These are phyloP conservation scores for Sporisorium iseilematis-ciliati DNA, from an alignment of 1,284 basidiomycete species.

Conservation along the genomic window DNA sequence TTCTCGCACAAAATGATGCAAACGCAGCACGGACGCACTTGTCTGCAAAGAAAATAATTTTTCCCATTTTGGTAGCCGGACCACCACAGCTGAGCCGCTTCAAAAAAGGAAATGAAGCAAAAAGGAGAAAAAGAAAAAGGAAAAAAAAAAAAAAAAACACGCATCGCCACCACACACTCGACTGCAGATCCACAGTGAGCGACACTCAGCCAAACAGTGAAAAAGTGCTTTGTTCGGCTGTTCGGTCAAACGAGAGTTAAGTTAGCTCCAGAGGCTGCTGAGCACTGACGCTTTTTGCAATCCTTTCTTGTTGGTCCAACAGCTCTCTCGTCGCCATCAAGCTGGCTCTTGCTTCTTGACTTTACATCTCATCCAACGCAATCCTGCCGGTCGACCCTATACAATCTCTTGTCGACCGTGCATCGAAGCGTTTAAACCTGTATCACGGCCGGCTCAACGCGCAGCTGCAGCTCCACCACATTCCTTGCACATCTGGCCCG, in stretches of 20 bases:
- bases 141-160: conserved; percentile 12
- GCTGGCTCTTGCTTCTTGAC: not conserved
- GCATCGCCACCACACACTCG: conserved; percentile 13
- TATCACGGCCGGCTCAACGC: not conserved
- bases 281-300: conserved; percentile 9
- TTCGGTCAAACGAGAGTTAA: not conserved
- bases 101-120: not conserved
- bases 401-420: conserved; percentile 30
- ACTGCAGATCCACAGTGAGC: not conserved
- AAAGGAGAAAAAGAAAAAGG: conserved; percentile 6
- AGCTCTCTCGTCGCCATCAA: conserved; percentile 4
- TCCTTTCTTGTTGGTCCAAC: not conserved
- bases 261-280: conserved; percentile 7
- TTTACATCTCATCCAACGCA: conserved; percentile 14
- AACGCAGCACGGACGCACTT: conserved; percentile 24
- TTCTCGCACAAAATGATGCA: conserved; percentile 15
- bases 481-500: not conserved
- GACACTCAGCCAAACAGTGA: not conserved
- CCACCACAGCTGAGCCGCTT: conserved; percentile 3
- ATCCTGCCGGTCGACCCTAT: conserved; percentile 24
- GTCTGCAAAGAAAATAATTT: not conserved
- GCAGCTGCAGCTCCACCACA: not conserved
- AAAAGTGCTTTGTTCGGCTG: conserved; percentile 11
- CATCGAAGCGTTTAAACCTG: conserved; percentile 10
- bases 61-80: not conserved